Conservation (phyloP, 257 asterid species). For the Ajuga chamaepitys region DNA sequence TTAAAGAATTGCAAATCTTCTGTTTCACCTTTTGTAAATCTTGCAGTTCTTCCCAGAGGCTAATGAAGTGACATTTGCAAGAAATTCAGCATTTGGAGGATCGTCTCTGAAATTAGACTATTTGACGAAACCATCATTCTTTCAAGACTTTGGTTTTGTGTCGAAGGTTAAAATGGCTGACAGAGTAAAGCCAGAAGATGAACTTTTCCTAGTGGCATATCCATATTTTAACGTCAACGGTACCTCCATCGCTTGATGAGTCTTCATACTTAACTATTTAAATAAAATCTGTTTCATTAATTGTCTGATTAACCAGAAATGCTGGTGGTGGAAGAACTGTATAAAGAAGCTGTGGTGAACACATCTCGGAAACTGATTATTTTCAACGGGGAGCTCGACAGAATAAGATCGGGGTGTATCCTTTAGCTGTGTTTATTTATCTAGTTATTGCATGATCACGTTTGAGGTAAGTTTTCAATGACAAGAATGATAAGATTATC, state of each 20-base stretch:
- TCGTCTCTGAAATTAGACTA: slow-evolving; percentile 75
- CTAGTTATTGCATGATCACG: background rate
- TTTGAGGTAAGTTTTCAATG: slow-evolving; percentile 11
- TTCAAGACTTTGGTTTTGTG: slow-evolving; percentile 78
- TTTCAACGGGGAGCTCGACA: slow-evolving; percentile 90
- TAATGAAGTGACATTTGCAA: slow-evolving; percentile 74
- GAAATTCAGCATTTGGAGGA: slow-evolving; percentile 67
- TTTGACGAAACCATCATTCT: slow-evolving; percentile 82
- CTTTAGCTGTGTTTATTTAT: slow-evolving; percentile 21
- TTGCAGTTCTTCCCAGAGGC: slow-evolving; percentile 95
- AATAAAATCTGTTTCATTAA: too few relatives aligned
- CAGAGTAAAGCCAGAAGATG: slow-evolving; percentile 80
- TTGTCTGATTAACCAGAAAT: slow-evolving; percentile 41
- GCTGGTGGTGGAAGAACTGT: slow-evolving; percentile 94
- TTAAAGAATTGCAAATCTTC: too few relatives aligned
- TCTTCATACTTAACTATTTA: background rate
- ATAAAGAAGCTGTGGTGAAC: slow-evolving; percentile 65
- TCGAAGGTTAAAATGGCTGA: slow-evolving; percentile 72
- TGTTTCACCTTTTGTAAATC: background rate
- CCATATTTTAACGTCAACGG: slow-evolving; percentile 93
- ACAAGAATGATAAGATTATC: slow-evolving; percentile 62
- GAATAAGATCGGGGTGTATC: slow-evolving; percentile 98
- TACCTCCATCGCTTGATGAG: slow-evolving; percentile 14
- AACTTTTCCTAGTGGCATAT: slow-evolving; percentile 77
- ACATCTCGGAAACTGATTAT: slow-evolving; percentile 58